Percentiles rank a stretch among this genome's conserved stretches.
These are phyloP conservation scores for cucumber (Cucumis sativus) DNA, from an alignment of 306 rosid species.

Conservation along the genomic window DNA sequence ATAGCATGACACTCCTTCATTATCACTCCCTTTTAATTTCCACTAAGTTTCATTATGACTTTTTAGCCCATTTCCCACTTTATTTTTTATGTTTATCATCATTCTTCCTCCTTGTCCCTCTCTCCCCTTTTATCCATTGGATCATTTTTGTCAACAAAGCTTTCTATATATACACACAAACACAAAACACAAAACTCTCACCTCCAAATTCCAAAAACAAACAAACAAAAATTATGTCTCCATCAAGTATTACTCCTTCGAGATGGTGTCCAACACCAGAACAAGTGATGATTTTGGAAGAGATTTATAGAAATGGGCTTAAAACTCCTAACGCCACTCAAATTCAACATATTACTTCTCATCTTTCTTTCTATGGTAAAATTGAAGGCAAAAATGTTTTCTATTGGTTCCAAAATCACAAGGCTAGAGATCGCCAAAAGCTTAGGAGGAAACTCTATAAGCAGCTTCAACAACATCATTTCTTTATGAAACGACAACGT, in stretches of 20 bases:
- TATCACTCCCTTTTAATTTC: background rate
- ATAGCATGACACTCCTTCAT: slow-evolving; percentile 1
- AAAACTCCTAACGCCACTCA: slow-evolving; percentile 82
- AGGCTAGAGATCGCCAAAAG: slow-evolving; percentile 89
- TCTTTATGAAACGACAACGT: background rate
- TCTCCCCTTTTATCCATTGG: background rate
- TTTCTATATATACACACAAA: slow-evolving; percentile 14
- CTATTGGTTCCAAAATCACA: slow-evolving; percentile 97
- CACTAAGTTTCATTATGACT: background rate
- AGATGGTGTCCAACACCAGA: slow-evolving; percentile 96
- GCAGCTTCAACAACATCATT: slow-evolving; percentile 40
- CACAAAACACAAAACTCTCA: background rate
- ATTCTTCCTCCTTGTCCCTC: background rate
- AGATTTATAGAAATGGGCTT: slow-evolving; percentile 62
- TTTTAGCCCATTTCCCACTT: background rate
- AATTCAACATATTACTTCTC: slow-evolving; percentile 75
- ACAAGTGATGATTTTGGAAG: slow-evolving; percentile 83
- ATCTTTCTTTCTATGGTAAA: slow-evolving; percentile 78
- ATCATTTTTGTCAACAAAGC: background rate
- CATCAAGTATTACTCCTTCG: slow-evolving; percentile 27
- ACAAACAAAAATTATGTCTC: slow-evolving; percentile 30
- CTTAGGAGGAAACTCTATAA: slow-evolving; percentile 62
- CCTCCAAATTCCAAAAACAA: slow-evolving; percentile 10
- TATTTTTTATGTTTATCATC: background rate
- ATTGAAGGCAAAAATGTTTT: slow-evolving; percentile 90